Evolutionary conservation across 176 grass and related monocot genomes (phyloP).

Genomic region (Tillandsia fasciculata): DNA sequence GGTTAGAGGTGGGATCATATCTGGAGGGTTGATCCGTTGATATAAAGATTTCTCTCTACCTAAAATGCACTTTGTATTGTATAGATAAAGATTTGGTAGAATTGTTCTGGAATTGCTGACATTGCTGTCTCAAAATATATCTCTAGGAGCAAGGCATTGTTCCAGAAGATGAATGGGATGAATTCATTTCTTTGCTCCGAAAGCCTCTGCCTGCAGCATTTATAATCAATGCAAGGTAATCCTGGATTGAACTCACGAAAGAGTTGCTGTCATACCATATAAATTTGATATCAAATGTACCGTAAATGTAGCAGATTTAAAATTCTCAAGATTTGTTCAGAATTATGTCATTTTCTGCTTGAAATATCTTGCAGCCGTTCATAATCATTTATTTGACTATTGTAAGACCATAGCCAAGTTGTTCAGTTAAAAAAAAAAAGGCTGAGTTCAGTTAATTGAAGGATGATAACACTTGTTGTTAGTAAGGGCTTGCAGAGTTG

Average conservation of each 20-base stretch:
- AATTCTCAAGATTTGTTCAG: neutral
- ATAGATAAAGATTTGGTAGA: neutral
- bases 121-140: neutral
- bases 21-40: too few species aligned
- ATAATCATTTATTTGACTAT: too few species aligned
- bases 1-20: too few species aligned
- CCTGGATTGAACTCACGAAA: neutral
- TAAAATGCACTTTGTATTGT: too few species aligned
- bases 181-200: slow-evolving; percentile 56
- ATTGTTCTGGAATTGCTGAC: neutral
- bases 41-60: too few species aligned
- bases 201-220: slow-evolving; percentile 79
- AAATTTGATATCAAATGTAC: neutral
- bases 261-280: neutral
- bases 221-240: slow-evolving; percentile 79
- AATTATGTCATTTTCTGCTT: neutral
- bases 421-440: too few species aligned
- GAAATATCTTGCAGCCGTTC: neutral
- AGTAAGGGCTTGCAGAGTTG: too few species aligned
- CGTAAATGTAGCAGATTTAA: neutral
- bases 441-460: too few species aligned
- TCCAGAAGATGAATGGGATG: slow-evolving; percentile 65
- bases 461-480: too few species aligned
- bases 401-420: too few species aligned
- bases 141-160: slow-evolving; percentile 69